These are phyloP conservation scores for Manihot esculenta DNA, from an alignment of 441 rosid species.

Conservation along the genomic window DNA sequence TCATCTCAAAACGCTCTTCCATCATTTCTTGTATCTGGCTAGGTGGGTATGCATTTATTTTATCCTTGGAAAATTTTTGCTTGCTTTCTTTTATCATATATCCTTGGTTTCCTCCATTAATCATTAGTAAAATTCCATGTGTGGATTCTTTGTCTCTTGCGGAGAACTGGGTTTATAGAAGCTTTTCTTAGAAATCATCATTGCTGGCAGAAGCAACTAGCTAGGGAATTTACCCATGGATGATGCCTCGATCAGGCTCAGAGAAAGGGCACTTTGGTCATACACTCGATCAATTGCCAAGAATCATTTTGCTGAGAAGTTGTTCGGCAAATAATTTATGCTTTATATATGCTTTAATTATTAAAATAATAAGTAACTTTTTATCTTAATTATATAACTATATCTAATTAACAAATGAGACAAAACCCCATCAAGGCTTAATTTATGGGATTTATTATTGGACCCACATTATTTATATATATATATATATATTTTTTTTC, in stretches of 20 bases:
- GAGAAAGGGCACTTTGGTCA: constrained; percentile 11
- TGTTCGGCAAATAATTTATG: background rate
- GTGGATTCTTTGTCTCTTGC: constrained; percentile 34
- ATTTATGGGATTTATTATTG: constrained; percentile 16
- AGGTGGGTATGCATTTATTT: constrained; percentile 8
- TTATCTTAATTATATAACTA: background rate
- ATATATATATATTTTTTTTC: background rate
- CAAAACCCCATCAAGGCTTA: constrained; percentile 13
- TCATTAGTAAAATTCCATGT: constrained; percentile 38
- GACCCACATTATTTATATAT: constrained; percentile 6
- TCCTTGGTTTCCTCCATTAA: constrained; percentile 37
- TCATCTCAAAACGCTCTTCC: too few relatives aligned
- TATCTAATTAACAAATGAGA: constrained; percentile 3
- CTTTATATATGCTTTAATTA: background rate
- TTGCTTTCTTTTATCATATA: background rate
- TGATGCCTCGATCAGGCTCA: background rate
- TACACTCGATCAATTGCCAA: background rate
- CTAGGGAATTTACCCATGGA: background rate
- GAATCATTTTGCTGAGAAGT: background rate
- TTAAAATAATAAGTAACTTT: background rate
- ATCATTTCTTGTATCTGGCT: background rate
- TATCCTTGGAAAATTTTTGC: constrained; percentile 10
- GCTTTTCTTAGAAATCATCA: constrained; percentile 21
- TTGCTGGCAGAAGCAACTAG: background rate
- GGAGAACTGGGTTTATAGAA: constrained; percentile 11